Percentiles rank a stretch among this genome's conserved stretches.
phyloP scores from a whole-genome alignment of 805 yeast genomes.

The Yarrowia sp. region DNA sequence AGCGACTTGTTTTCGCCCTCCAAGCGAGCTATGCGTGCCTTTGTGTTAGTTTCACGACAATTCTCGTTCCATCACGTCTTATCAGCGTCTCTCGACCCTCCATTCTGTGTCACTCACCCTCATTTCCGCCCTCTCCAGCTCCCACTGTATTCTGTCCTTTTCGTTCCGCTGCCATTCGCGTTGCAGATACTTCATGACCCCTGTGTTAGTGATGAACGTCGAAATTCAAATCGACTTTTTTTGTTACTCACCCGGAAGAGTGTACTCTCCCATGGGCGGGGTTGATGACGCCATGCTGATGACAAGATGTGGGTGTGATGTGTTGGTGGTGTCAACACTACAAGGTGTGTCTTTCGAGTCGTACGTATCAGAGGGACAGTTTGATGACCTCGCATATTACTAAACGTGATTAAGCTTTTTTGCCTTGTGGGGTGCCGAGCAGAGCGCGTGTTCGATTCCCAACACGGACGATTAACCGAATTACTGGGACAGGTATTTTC shows the following conservation, averaged over 20 bases:
- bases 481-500: neutral
- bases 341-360: neutral
- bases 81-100: too few relatives aligned
- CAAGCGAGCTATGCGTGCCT: constrained; percentile 46
- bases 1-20: constrained; percentile 52
- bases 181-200: constrained; percentile 62
- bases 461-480: too few relatives aligned
- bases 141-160: constrained; percentile 58
- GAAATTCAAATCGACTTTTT: neutral
- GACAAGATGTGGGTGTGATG: neutral
- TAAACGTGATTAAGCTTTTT: neutral
- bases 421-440: neutral
- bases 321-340: neutral
- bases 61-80: too few relatives aligned
- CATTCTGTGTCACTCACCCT: constrained; percentile 43
- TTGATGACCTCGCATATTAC: neutral
- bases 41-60: neutral
- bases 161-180: constrained; percentile 61
- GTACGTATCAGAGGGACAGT: neutral
- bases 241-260: constrained; percentile 37
- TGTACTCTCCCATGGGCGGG: constrained; percentile 34
- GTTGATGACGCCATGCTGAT: constrained; percentile 26
- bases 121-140: constrained; percentile 59
- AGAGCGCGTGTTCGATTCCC: neutral
- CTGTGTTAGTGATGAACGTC: constrained; percentile 36